Evolutionary conservation across 1,284 basidiomycete species (phyloP).

Genomic region (Irpex sp.): DNA sequence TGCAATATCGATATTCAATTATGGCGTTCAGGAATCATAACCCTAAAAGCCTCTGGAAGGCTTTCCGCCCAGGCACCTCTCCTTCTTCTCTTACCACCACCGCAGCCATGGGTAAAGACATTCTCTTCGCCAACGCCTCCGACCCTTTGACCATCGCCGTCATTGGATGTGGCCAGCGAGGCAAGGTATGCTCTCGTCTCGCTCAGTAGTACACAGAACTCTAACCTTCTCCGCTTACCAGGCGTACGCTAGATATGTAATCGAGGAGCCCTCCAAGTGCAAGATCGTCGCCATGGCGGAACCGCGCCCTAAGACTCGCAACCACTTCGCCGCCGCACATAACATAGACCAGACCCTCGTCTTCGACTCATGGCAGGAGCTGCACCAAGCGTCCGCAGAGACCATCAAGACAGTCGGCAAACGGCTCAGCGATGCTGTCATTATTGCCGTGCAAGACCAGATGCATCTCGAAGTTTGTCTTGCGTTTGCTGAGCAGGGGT

Average conservation of each 20-base stretch:
- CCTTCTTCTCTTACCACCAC: neutral
- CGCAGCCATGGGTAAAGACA: conserved; percentile 24
- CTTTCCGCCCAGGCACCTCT: conserved; percentile 18
- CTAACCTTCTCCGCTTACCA: conserved; percentile 22
- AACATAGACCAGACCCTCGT: conserved; percentile 60
- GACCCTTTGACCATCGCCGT: conserved; percentile 44
- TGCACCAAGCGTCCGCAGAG: conserved; percentile 64
- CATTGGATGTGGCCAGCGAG: conserved; percentile 81
- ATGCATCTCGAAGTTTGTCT: conserved; percentile 72
- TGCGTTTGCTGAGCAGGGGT: conserved; percentile 76
- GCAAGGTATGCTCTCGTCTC: conserved; percentile 43
- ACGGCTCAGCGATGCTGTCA: conserved; percentile 75
- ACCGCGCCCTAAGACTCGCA: conserved; percentile 65
- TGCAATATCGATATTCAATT: neutral
- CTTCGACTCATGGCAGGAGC: conserved; percentile 70
- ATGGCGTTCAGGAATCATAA: neutral
- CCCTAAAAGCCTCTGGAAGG: conserved; percentile 33
- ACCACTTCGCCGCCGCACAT: conserved; percentile 52
- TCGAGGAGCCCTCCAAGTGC: conserved; percentile 56
- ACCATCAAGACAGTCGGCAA: conserved; percentile 57
- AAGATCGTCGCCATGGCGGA: conserved; percentile 82
- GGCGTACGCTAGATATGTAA: conserved; percentile 67
- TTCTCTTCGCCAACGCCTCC: conserved; percentile 9
- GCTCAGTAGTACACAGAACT: neutral
- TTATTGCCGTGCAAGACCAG: conserved; percentile 75